Evolutionary conservation across 192 early-diverging fungal species (phyloP), one percentile per base, ranked within the genome.

Genomic region (Diversispora eburnea): DNA sequence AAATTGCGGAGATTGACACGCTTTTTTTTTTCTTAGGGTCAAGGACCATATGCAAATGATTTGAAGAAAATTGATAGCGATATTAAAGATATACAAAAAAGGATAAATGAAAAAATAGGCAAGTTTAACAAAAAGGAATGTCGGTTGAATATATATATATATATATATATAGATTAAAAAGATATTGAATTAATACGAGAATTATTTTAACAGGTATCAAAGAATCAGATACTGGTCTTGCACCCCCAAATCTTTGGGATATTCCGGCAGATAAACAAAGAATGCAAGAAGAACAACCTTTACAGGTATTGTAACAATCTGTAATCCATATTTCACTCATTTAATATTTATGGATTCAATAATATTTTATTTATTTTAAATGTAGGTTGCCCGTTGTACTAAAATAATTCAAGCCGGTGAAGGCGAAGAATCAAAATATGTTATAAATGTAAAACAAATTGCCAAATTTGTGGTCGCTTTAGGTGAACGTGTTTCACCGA

Each of bases 381-480:
- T 49, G 25, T 79, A 93, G 87, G 95, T 99, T 19, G 98, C 98
- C 4, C 90, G 96, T 41, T 98, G 96, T 87, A 98, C 95, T 80
- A 99, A 99, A 83, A 98, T 99, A 70, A 98, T 99, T 77, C 90
- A 93, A 76, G 93, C 93, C 17, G 90, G 89, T 60, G 93, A 94
- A 57, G 87, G 92, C 42, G 92, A 94, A 77, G 91, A 89, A 41
- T 91, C 96, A 55, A 97, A 97, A 85, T 99, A 99, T 78, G 87
- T 99, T 58, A 99, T 99, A 72, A 96, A 95, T 81, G 92, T 99
- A 58, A 98, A 98, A 84, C 94, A 98, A 82, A 94, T 98, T 81
- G 98, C 96, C 65, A 99, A 99, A 80, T 99, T 97, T 84, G 98
- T 99, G 9, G 98, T 99, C 42, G 95, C 92, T 8, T 83, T 99